These are phyloP conservation scores for Licmophora abbreviata DNA, from an alignment of 108 stramenopile species.

Conservation along the genomic window DNA sequence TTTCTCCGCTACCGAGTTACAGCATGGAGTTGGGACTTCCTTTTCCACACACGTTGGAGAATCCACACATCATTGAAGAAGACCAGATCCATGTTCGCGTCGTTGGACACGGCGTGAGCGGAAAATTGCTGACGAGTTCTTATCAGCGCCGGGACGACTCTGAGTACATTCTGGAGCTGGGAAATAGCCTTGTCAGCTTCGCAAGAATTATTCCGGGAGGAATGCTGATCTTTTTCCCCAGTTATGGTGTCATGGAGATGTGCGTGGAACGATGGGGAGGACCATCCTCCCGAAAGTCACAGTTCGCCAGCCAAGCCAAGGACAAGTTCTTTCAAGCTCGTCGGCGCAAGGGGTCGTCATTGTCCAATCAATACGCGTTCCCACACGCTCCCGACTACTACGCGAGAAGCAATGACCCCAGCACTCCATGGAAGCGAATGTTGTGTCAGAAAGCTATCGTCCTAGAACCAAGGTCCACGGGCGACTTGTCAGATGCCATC, in stretches of 20 bases:
- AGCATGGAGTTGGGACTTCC: constrained; percentile 83
- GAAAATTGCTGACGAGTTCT: constrained; percentile 68
- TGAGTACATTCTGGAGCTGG: constrained; percentile 89
- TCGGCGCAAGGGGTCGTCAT: constrained; percentile 13
- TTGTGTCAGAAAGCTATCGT: constrained; percentile 64
- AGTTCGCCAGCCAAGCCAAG: constrained; percentile 7
- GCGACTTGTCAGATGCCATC: constrained; percentile 80
- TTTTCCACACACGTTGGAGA: constrained; percentile 86
- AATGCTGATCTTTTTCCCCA: constrained; percentile 95
- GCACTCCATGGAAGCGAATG: constrained; percentile 68
- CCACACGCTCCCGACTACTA: constrained; percentile 31
- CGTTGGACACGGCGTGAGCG: constrained; percentile 76
- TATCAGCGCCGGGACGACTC: constrained; percentile 76
- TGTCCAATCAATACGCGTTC: constrained; percentile 36
- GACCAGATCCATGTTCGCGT: constrained; percentile 84
- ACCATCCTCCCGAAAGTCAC: constrained; percentile 24
- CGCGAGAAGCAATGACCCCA: constrained; percentile 5
- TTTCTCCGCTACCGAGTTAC: constrained; percentile 90
- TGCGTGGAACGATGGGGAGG: constrained; percentile 77
- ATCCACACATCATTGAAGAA: constrained; percentile 87
- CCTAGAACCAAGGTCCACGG: constrained; percentile 70
- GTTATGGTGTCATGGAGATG: constrained; percentile 84
- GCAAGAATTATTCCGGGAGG: constrained; percentile 84
- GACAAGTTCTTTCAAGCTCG: constrained; percentile 40
- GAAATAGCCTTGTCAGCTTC: constrained; percentile 76